Evolutionary conservation across 2,329 filamentous ascomycete genomes (phyloP).

Genomic region (Acephala macrosclerotiorum): DNA sequence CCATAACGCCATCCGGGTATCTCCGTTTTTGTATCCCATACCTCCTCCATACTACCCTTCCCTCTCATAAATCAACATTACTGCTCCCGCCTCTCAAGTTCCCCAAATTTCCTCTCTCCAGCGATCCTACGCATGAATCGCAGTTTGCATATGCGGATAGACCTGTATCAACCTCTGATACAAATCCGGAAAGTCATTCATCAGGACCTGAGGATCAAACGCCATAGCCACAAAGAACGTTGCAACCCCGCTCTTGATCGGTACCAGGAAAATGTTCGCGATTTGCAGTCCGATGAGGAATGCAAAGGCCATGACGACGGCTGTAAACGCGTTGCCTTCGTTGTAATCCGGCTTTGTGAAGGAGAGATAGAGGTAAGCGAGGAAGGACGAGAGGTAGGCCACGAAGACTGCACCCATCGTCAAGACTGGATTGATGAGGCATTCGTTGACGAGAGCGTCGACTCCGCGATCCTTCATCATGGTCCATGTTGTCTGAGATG

Average conservation of each 20-base stretch:
- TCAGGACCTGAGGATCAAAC: slow-evolving; percentile 76
- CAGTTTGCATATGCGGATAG: slow-evolving; percentile 84
- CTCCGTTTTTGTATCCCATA: background rate
- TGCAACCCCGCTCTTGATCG: slow-evolving; percentile 86
- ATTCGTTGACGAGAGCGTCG: slow-evolving; percentile 80
- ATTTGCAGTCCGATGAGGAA: slow-evolving; percentile 93
- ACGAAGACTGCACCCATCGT: slow-evolving; percentile 85
- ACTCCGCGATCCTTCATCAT: slow-evolving; percentile 94
- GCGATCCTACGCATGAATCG: slow-evolving; percentile 45
- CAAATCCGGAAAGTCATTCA: slow-evolving; percentile 81
- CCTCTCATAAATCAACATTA: background rate
- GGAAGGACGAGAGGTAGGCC: slow-evolving; percentile 79
- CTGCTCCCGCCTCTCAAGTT: background rate
- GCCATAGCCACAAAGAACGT: slow-evolving; percentile 86
- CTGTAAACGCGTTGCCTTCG: slow-evolving; percentile 68
- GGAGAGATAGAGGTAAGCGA: slow-evolving; percentile 86
- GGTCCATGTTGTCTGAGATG: slow-evolving; percentile 46
- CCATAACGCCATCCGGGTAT: slow-evolving; percentile 11
- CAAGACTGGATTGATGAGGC: slow-evolving; percentile 57
- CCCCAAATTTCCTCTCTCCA: too few relatives aligned
- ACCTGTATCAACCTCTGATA: slow-evolving; percentile 81
- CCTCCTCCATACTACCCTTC: background rate
- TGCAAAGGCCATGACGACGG: slow-evolving; percentile 81
- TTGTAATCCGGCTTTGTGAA: slow-evolving; percentile 87
- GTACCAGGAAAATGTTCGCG: slow-evolving; percentile 87